Evolutionary conservation across 2,329 filamentous ascomycete genomes (phyloP), one percentile per base, ranked within the genome.

Genomic region (Plectosphaerella plurivora): DNA sequence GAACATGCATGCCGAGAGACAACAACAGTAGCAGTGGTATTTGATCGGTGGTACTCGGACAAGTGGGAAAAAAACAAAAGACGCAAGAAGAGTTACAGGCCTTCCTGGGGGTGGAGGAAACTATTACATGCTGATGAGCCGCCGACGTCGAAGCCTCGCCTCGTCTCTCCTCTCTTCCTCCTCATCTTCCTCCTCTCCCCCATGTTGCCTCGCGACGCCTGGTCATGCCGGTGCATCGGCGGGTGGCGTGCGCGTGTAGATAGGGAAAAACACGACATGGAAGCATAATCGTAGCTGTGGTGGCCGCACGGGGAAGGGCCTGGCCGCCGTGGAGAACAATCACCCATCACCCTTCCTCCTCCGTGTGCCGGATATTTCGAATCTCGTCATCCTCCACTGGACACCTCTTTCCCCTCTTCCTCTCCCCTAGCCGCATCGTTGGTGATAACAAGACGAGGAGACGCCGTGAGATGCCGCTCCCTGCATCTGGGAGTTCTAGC

Each of bases 51-150:
- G 41, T 51, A 50, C 46, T 41, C 16, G 45, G 25, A 55, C 62
- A 60, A 58, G 52, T 35, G 51, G 51, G 53, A 58, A 49, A 47
- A 50, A 41, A 51, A 20, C 22, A 53, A 52, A 58, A 57, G 46
- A 60, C 55, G 54, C 57, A 59, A 60, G 57, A 59, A 56, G 59
- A 60, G 65, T 60, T 69, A 68, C 66, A 67, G 62, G 64, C 66
- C 67, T 67, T 67, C 67, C 41, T 44, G 41, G 41, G 41, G 41
- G n/a, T 33, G 28, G 28, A 33, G 28, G 68, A 68, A 49, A 70
- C 69, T 76, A 77, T 73, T 77, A 77, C 73, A 77, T 74, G 68
- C 68, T 70, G 64, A 73, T 70, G 64, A 69, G 67, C 62, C 60
- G 58, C 60, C 56, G 56, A 53, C 54, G 61, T 61, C 62, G 58